Conservation (phyloP, 2,329 filamentous ascomycete species). For the Alternaria incomplexa region DNA sequence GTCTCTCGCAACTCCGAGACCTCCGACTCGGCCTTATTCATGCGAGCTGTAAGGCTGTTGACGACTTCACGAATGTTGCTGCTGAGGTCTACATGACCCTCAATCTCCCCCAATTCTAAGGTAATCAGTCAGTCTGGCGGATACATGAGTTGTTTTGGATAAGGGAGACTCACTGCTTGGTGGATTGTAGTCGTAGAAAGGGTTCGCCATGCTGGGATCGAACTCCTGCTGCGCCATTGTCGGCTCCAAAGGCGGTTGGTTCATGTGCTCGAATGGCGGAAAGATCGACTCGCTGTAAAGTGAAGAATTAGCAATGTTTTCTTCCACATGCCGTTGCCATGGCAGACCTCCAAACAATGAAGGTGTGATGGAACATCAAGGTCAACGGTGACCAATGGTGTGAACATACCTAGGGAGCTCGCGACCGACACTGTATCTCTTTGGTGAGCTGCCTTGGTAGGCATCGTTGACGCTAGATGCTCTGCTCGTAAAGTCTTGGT, state of each 20-base stretch:
- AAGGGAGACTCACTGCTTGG: not conserved
- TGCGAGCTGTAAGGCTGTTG: constrained; percentile 78
- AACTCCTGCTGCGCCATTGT: not conserved
- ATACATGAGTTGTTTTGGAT: not conserved
- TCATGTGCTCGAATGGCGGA: not conserved
- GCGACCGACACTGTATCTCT: not conserved
- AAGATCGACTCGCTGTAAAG: not conserved
- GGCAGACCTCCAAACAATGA: constrained; percentile 14
- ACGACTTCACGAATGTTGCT: not conserved
- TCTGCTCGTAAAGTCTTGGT: not conserved
- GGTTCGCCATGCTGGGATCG: not conserved
- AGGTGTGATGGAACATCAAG: constrained; percentile 9
- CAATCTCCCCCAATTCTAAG: not conserved
- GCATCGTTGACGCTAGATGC: not conserved
- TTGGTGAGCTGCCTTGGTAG: constrained; percentile 7
- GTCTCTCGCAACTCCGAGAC: constrained; percentile 53
- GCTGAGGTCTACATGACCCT: constrained; percentile 1
- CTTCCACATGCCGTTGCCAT: constrained; percentile 11
- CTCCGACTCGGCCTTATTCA: constrained; percentile 90
- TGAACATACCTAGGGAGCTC: not conserved
- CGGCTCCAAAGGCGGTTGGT: not conserved
- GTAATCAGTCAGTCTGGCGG: not conserved
- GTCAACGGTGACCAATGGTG: not conserved
- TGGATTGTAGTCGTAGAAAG: not conserved
- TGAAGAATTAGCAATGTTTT: not conserved